phyloP scores from a whole-genome alignment of 345 rosid species.

The Dipteronia dyeriana region DNA sequence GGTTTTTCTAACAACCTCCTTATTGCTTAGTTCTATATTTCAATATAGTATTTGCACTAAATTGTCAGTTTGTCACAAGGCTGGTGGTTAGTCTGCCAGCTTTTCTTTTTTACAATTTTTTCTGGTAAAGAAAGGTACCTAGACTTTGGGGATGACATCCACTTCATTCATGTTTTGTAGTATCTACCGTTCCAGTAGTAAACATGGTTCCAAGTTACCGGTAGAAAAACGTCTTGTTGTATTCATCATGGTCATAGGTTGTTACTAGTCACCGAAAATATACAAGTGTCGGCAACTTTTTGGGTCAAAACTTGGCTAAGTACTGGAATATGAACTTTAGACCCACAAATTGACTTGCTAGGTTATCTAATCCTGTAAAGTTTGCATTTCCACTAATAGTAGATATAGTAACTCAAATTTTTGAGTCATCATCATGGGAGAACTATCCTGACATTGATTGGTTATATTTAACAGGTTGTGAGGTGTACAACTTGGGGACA shows the following conservation, averaged over 20 bases:
- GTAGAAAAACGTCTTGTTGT: background rate
- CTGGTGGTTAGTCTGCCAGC: background rate
- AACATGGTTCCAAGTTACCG: background rate
- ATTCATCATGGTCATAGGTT: background rate
- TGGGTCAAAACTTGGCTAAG: background rate
- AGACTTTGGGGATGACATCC: background rate
- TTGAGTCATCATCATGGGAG: background rate
- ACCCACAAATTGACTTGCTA: background rate
- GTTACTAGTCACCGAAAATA: background rate
- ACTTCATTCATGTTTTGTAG: background rate
- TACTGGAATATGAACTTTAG: background rate
- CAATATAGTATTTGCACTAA: background rate
- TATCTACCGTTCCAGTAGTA: background rate
- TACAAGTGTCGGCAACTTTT: background rate
- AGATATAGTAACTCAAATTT: background rate
- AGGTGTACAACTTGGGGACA: slow-evolving; percentile 94
- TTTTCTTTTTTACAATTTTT: background rate
- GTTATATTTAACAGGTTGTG: slow-evolving; percentile 56
- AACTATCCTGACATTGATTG: background rate
- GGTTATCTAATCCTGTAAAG: background rate
- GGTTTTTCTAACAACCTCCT: background rate
- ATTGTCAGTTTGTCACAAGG: background rate
- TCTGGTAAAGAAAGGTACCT: background rate
- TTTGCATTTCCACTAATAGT: background rate
- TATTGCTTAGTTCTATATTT: background rate